phyloP scores from a whole-genome alignment of 371 early-diverging fungal genomes.

The Syncephalastrum monosporum region DNA sequence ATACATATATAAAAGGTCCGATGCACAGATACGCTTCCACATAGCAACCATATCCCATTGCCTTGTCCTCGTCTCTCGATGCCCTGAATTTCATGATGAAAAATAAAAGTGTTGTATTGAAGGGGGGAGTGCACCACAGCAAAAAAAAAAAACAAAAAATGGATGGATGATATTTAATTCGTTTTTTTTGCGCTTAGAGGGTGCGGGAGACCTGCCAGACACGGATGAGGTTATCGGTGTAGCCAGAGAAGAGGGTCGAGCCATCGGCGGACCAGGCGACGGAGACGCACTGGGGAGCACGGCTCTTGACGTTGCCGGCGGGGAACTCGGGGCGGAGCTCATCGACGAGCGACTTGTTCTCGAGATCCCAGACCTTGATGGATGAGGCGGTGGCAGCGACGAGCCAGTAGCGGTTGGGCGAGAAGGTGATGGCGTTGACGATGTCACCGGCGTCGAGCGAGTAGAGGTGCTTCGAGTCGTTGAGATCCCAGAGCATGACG shows the following conservation, averaged over 20 bases:
- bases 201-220: slow-evolving; percentile 82
- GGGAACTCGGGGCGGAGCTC: slow-evolving; percentile 86
- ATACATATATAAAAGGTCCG: too few species aligned
- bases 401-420: slow-evolving; percentile 99
- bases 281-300: slow-evolving; percentile 78
- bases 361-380: slow-evolving; percentile 99
- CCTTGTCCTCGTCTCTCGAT: too few species aligned
- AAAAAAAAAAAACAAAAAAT: background rate
- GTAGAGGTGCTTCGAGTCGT: slow-evolving; percentile 98
- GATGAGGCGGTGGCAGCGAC: slow-evolving; percentile 93
- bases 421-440: slow-evolving; percentile 95
- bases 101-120: too few species aligned
- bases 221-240: slow-evolving; percentile 91
- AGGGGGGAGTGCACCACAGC: background rate
- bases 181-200: slow-evolving; percentile 25
- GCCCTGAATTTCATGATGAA: too few species aligned
- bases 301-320: slow-evolving; percentile 61
- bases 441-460: slow-evolving; percentile 90
- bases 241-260: slow-evolving; percentile 94
- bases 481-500: slow-evolving; percentile 98
- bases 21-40: too few species aligned
- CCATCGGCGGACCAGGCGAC: slow-evolving; percentile 98
- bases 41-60: too few species aligned
- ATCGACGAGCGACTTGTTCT: slow-evolving; percentile 91
- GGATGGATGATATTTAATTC: background rate